These are phyloP conservation scores for Cladobotryum mycophilum DNA, from an alignment of 2,329 filamentous ascomycete genomes.

Conservation along the genomic window DNA sequence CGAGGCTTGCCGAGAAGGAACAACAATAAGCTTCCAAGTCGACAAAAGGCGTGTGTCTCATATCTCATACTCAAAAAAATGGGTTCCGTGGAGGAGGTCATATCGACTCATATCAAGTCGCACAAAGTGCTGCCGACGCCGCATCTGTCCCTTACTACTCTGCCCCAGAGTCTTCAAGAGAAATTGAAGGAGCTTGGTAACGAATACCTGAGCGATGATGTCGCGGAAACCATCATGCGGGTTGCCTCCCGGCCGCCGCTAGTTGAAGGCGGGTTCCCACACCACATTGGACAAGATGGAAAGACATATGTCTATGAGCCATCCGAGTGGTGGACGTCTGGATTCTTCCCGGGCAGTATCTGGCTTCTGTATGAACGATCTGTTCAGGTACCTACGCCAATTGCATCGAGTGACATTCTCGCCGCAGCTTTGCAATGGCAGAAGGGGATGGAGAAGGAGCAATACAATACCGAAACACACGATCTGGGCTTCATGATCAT, in stretches of 20 bases:
- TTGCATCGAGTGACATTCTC: constrained; percentile 8
- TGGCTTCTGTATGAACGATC: constrained; percentile 11
- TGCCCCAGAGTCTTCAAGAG: background rate
- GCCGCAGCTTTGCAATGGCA: constrained; percentile 11
- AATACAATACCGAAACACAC: constrained; percentile 10
- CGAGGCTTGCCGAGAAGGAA: no score
- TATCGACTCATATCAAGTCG: background rate
- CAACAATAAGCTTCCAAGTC: no score
- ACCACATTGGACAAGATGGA: constrained; percentile 1
- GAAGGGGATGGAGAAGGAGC: constrained; percentile 10
- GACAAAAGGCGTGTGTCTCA: no score
- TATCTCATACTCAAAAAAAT: background rate
- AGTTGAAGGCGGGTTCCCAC: constrained; percentile 2
- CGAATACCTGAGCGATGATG: constrained; percentile 1
- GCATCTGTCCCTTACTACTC: background rate
- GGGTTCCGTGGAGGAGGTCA: background rate
- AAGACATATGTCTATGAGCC: constrained; percentile 5
- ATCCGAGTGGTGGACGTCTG: constrained; percentile 21
- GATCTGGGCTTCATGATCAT: constrained; percentile 15
- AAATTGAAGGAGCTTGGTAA: constrained; percentile 1
- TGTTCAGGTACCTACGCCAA: background rate
- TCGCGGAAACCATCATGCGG: constrained; percentile 2
- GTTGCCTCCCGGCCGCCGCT: constrained; percentile 2
- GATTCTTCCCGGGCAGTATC: constrained; percentile 13
- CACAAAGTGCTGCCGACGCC: background rate